Evolutionary conservation across 768 basidiomycete genomes (phyloP), one percentile per base, ranked within the genome.

Genomic region (Coprinopsis cinerea): DNA sequence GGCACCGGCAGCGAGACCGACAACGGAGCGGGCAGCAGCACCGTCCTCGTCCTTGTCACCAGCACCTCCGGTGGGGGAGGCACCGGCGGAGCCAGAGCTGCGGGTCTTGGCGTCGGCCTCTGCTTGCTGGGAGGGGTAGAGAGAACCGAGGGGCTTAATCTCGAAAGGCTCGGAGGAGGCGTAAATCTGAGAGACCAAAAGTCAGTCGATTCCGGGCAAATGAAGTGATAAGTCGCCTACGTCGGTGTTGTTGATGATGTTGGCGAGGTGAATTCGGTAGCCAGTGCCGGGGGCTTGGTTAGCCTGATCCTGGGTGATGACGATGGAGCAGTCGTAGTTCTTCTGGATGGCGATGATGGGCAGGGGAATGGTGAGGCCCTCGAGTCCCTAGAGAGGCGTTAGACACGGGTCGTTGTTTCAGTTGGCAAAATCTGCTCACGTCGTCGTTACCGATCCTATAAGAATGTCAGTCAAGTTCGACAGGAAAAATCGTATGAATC

Each of bases 271-370:
- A 61, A 87, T 47, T 40, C 65, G 71, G 65, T 77, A 87, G 43
- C 75, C 74, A 17, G 59, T 61, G 2, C 68, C 75, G 20, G 67
- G 63, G n/a, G 71, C 42, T 18, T 70, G 68, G 57, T 56, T 59
- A 32, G 72, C 65, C 62, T 75, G 71, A 50, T 80, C 65, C 48
- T 64, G 58, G 26, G 72, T 75, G 57, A 86, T 69, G 18, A 63
- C 58, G 57, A 73, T 67, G 7, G 82, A 83, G 64, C 84, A 85
- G 42, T 82, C 75, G 45, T 66, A 78, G 65, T 81, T 81, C 48
- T 75, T 56, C 52, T 82, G 61, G 44, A 73, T 62, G 27, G 79
- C 63, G 30, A 85, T 71, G 64, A 75, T 66, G 34, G 79, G 72
- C 14, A 67, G 52, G 22, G 80, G 69, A 1, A 69, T 53, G 7